A percentile compares a stretch with the other conserved stretches of the same genome.
Evolutionary conservation across 371 early-diverging fungal genomes (phyloP).

Genomic region (Cokeromyces recurvatus): DNA sequence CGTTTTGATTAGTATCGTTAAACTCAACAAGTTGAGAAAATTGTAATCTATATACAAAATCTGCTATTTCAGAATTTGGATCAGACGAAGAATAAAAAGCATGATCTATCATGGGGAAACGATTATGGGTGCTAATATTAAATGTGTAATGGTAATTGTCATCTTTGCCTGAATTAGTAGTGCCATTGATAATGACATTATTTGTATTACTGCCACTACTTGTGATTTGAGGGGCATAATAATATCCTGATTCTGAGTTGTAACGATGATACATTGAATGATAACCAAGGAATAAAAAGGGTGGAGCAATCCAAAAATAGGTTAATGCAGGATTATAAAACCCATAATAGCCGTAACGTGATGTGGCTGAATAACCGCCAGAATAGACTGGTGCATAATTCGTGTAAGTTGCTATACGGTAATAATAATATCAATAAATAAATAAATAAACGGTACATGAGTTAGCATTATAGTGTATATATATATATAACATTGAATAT

Average conservation of each 20-base stretch:
- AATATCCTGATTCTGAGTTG: constrained; percentile 34
- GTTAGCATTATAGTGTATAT: neutral
- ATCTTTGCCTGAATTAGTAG: constrained; percentile 27
- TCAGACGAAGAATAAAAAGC: constrained; percentile 41
- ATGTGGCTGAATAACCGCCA: constrained; percentile 29
- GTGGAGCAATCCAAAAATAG: constrained; percentile 38
- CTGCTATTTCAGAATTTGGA: constrained; percentile 25
- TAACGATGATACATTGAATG: constrained; percentile 35
- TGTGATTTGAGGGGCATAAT: constrained; percentile 40
- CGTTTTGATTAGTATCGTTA: constrained; percentile 40
- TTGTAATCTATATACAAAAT: constrained; percentile 33
- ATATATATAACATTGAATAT: neutral
- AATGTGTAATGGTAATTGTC: constrained; percentile 34
- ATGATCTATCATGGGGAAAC: constrained; percentile 29
- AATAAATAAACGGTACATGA: neutral
- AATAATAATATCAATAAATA: too few relatives aligned
- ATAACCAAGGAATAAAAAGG: constrained; percentile 32
- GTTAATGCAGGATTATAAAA: constrained; percentile 30
- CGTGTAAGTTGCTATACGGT: constrained; percentile 26
- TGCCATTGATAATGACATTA: constrained; percentile 35
- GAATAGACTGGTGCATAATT: constrained; percentile 33
- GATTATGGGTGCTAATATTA: constrained; percentile 28
- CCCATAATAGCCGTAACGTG: constrained; percentile 34
- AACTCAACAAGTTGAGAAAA: constrained; percentile 39
- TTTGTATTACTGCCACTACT: constrained; percentile 19